A percentile compares a stretch with the other conserved stretches of the same genome.
Evolutionary conservation across 257 asterid species (phyloP).

Genomic region (Henckelia pumila): DNA sequence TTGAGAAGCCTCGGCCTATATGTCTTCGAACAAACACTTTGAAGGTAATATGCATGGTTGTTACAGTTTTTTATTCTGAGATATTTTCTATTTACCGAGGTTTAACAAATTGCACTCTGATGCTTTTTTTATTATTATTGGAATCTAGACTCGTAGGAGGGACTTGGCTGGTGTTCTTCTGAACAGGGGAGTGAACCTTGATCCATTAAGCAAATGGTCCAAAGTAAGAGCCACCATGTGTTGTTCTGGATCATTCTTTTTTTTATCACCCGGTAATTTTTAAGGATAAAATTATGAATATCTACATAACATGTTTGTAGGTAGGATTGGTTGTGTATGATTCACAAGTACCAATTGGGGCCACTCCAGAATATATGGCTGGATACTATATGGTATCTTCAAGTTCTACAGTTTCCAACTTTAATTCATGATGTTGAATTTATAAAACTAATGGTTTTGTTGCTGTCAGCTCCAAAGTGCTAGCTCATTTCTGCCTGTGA

Average conservation of each 20-base stretch:
- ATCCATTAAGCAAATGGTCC: constrained; percentile 97
- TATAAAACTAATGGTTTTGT: constrained; percentile 32
- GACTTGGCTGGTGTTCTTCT: constrained; percentile 91
- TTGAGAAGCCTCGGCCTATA: constrained; percentile 92
- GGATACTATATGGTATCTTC: constrained; percentile 88
- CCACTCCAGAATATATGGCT: constrained; percentile 98
- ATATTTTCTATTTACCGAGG: not conserved
- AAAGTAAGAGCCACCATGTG: constrained; percentile 51
- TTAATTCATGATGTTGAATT: not conserved
- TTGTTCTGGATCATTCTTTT: constrained; percentile 1
- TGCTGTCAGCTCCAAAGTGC: constrained; percentile 80
- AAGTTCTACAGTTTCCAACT: constrained; percentile 12
- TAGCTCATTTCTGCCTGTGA: constrained; percentile 90
- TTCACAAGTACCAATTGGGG: constrained; percentile 97
- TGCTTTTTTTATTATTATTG: constrained; percentile 23
- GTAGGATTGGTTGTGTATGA: constrained; percentile 95
- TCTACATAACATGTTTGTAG: constrained; percentile 32
- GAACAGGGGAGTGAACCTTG: constrained; percentile 95
- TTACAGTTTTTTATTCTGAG: not conserved
- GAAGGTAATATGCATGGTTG: constrained; percentile 45
- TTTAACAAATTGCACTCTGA: constrained; percentile 18
- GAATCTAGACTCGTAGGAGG: constrained; percentile 79
- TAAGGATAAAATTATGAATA: constrained; percentile 10
- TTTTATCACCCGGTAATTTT: constrained; percentile 2
- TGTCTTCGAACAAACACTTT: constrained; percentile 84